Evolutionary conservation across 805 yeast genomes (phyloP).

Genomic region (Sungouiozyma intestinalis): DNA sequence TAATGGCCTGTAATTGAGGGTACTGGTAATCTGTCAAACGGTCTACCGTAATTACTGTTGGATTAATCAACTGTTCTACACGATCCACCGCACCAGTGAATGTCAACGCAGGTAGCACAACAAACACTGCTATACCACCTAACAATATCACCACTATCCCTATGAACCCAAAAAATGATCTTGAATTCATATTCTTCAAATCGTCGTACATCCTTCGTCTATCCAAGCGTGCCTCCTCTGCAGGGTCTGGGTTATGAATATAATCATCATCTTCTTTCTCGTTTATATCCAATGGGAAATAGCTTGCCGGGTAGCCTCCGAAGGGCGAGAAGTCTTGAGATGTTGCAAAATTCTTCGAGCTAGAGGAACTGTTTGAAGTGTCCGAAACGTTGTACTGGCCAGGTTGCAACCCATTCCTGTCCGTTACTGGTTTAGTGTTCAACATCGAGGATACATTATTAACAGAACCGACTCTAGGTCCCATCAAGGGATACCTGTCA

Average conservation of each 20-base stretch:
- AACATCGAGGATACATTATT: neutral
- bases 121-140: constrained; percentile 59
- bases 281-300: constrained; percentile 82
- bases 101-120: constrained; percentile 75
- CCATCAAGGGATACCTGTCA: constrained; percentile 49
- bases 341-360: constrained; percentile 34
- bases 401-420: neutral
- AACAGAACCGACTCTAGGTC: neutral
- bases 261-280: constrained; percentile 95
- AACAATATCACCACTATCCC: constrained; percentile 48
- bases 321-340: constrained; percentile 76
- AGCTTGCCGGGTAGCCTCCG: constrained; percentile 92
- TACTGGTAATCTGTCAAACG: constrained; percentile 39
- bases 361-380: constrained; percentile 14
- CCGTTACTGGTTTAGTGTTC: neutral
- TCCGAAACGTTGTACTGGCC: constrained; percentile 8
- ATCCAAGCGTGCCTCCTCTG: constrained; percentile 79
- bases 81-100: constrained; percentile 55
- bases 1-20: constrained; percentile 41
- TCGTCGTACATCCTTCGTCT: constrained; percentile 56
- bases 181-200: constrained; percentile 52
- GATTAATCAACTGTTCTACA: neutral
- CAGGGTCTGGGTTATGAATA: constrained; percentile 92
- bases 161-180: constrained; percentile 50
- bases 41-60: constrained; percentile 21